Base-by-base conservation (phyloP, 441 rosid species). In the Gossypium trilobum region DNA sequence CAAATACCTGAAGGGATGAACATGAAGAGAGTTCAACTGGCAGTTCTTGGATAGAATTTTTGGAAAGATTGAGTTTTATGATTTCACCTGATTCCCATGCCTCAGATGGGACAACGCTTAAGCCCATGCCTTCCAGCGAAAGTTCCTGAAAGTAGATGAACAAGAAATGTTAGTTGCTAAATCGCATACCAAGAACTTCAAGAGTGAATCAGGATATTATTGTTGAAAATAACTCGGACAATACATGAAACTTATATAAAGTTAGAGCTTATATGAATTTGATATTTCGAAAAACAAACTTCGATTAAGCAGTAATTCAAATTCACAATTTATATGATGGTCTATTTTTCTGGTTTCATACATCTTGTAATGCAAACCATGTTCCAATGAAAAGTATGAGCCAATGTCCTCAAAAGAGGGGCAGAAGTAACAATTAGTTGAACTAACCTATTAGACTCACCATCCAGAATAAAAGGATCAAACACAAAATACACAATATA, bases 1-100 rank as follows among this genome's bases (percentile, higher is more conserved):
- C 22, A 74, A 66, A 25, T 75, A 90, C 98, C 91, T 87, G 92
- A 63, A 94, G 87, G 70, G 91, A 80, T 78, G 62, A 76, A 55
- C 97, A 86, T 2, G 83, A 82, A 19, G 96, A 90, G 80, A 94
- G 92, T 78, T 94, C 90, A 64, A 69, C 14, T 11, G 97, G 95
- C 68, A 94, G 84, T 75, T 87, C 96, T 74, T 86, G 80, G 62
- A 94, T 87, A 71, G 94, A 87, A 83, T 94, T 94, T 80, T 82
- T 85, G 36, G 98, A 89, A 79, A 94, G 92, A 80, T 92, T 81
- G 71, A 89, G 86, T 79, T 90, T 91, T 46, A 83, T 72, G 70
- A 90, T 82, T 78, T 86, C 97, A 79, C 87, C 75, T 51, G 91
- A 78, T 78, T 88, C 91, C 93, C 95, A 94, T 67, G 82, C 93